These are phyloP conservation scores for Pseudofabraea citricarpa DNA, from an alignment of 2,329 filamentous ascomycete genomes.

Conservation along the genomic window DNA sequence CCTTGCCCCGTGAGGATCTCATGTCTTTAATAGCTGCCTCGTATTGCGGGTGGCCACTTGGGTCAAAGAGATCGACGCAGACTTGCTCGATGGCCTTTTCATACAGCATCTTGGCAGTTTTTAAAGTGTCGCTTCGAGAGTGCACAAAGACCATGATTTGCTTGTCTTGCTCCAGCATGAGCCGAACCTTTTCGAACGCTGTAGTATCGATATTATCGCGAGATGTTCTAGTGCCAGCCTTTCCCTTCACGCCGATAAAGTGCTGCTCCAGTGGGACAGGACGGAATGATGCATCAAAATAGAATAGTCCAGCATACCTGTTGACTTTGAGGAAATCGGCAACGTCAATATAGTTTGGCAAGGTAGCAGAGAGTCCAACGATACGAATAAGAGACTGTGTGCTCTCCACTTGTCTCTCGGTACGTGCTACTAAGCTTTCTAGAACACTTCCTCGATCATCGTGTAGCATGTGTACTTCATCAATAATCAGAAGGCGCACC, in stretches of 20 bases:
- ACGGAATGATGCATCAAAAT: constrained; percentile 93
- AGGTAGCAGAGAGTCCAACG: constrained; percentile 87
- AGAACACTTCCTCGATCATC: constrained; percentile 95
- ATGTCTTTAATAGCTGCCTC: constrained; percentile 77
- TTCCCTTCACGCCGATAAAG: constrained; percentile 94
- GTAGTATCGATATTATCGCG: constrained; percentile 85
- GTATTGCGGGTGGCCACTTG: constrained; percentile 71
- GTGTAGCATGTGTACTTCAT: constrained; percentile 99
- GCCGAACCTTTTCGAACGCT: constrained; percentile 88
- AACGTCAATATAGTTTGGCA: constrained; percentile 96
- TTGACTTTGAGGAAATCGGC: constrained; percentile 97
- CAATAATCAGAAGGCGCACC: constrained; percentile 91
- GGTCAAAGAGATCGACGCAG: constrained; percentile 79
- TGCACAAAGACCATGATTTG: constrained; percentile 99
- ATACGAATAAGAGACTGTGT: constrained; percentile 97
- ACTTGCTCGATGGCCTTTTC: constrained; percentile 81
- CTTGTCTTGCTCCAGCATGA: constrained; percentile 88
- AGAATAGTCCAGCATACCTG: constrained; percentile 86
- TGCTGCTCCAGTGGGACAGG: constrained; percentile 96
- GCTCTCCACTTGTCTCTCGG: constrained; percentile 93
- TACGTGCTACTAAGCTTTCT: constrained; percentile 91
- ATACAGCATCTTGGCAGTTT: constrained; percentile 78
- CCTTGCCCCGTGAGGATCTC: constrained; percentile 77
- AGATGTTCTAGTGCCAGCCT: constrained; percentile 72
- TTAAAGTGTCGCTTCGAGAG: constrained; percentile 87